A percentile compares a stretch with the other conserved stretches of the same genome.
phyloP scores from a whole-genome alignment of 257 asterid genomes.

The Anisodus acutangulus region DNA sequence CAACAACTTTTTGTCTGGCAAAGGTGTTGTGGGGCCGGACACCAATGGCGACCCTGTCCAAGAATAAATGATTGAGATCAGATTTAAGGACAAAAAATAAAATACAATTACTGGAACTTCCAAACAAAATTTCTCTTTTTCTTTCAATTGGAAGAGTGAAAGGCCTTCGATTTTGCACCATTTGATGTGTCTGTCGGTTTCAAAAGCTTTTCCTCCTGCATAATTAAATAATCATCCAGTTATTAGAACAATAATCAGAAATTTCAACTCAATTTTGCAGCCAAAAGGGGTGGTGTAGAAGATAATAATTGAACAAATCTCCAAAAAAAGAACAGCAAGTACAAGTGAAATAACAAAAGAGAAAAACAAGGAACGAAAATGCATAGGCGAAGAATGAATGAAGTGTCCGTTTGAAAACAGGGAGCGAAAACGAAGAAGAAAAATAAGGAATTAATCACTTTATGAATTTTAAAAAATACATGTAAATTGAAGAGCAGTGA shows the following conservation, averaged over 20 bases:
- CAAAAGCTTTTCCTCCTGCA: constrained; percentile 69
- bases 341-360: too few relatives aligned
- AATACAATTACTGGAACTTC: constrained; percentile 23
- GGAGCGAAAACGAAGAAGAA: background rate
- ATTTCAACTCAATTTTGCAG: background rate
- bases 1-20: constrained; percentile 42
- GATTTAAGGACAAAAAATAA: constrained; percentile 30
- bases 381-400: background rate
- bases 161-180: constrained; percentile 53
- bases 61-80: constrained; percentile 49
- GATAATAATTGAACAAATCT: constrained; percentile 25
- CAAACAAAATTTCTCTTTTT: constrained; percentile 10
- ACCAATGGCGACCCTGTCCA: constrained; percentile 83
- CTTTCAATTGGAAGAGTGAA: constrained; percentile 26
- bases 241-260: background rate
- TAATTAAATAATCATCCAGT: constrained; percentile 27
- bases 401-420: background rate
- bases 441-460: constrained; percentile 17
- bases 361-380: background rate
- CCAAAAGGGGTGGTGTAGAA: background rate
- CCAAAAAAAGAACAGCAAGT: too few relatives aligned
- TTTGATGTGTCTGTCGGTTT: constrained; percentile 69
- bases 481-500: constrained; percentile 40
- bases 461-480: background rate
- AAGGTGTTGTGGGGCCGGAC: constrained; percentile 87